Base-by-base conservation (phyloP, 139 green algal genomes). In the Nannochloris sp. region DNA sequence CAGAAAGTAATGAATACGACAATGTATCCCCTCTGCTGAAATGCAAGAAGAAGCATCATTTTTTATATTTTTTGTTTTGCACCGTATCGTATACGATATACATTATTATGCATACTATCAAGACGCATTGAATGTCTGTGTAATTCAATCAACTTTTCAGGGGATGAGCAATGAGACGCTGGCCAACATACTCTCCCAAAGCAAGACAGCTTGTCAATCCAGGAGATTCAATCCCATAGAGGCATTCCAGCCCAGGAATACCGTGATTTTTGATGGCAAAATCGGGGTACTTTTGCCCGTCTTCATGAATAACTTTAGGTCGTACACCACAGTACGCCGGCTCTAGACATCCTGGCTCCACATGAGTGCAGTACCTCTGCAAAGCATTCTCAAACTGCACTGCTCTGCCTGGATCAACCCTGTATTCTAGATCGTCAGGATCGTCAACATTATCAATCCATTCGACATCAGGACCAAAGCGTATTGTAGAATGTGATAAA, bases 391-490 rank as follows among this genome's bases (percentile, higher is more conserved):
- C 30, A 48, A 95, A 96, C 0, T 13, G 23, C 1, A 62, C 61
- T 6, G 61, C 75, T 4, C 74, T 62, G 1, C 6, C 13, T 2
- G 83, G 72, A 29, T 89, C 71, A 2, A 94, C 80, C 16, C 45
- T 61, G 65, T 89, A 91, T 29, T 89, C 82, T 3, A 88, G 20
- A 6, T 31, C 28, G 2, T 73, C 49, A 8, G 65, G 59, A 53
- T 69, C 37, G 4, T 46, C 62, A 31, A 51, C 40, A 3, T 20
- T 28, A 29, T 51, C 48, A n/a, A 76, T 53, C 53, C 25, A 69
- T 68, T 97, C 84, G 25, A 96, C 85, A 66, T 97, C 87, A 0
- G 91, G 91, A 0, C 91, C 91, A 67, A 97, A 97, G n/a, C 71
- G 73, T 3, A 80, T 80, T 4, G 62, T 33, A 12, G 20, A 37